Conservation (phyloP, 2,329 filamentous ascomycete species). For the Trichoderma guizhouense region DNA sequence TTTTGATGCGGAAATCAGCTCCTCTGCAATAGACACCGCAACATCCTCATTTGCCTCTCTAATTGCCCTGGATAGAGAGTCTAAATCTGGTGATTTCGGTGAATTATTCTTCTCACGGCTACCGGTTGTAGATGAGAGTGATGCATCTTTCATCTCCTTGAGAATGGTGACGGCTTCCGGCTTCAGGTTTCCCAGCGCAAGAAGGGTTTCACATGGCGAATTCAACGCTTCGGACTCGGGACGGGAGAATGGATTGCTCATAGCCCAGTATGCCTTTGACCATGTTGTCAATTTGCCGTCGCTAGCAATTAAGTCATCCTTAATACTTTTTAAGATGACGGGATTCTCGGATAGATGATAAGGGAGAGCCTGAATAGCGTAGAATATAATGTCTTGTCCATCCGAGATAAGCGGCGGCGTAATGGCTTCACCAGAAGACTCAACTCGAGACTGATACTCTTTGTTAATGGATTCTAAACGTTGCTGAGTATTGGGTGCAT, state of each 20-base stretch:
- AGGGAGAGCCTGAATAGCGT: neutral
- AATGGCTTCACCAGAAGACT: neutral
- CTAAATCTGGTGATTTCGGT: neutral
- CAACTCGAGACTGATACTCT: neutral
- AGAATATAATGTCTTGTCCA: neutral
- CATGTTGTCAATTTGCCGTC: neutral
- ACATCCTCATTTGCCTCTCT: neutral
- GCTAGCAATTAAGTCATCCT: neutral
- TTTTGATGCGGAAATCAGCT: neutral
- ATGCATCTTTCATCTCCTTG: neutral
- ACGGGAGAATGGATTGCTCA: neutral
- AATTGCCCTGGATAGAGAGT: neutral
- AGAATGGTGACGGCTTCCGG: neutral
- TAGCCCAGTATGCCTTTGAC: neutral
- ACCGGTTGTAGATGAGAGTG: neutral
- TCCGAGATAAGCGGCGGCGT: neutral
- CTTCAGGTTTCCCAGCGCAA: neutral
- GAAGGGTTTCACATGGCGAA: neutral
- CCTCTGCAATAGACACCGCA: neutral
- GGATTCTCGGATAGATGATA: neutral
- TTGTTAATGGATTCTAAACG: neutral
- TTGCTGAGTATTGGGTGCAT: neutral
- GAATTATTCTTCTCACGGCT: neutral
- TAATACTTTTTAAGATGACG: neutral
- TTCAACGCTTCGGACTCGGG: neutral